Conservation (phyloP, 2,329 filamentous ascomycete genomes). For the Alternaria consortialis region DNA sequence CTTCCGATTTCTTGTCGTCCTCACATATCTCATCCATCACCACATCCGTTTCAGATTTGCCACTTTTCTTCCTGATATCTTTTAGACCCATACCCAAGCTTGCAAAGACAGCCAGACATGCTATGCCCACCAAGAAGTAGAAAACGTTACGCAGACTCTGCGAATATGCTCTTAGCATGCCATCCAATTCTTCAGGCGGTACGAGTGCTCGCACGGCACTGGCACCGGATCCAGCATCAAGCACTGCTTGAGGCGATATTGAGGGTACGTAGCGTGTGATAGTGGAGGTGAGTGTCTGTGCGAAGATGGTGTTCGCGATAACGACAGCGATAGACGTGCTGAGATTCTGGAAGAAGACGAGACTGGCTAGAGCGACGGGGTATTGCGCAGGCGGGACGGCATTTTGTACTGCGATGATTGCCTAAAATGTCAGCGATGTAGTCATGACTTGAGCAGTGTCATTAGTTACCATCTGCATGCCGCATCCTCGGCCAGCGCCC, state of each 20-base stretch:
- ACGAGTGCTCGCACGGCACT: slow-evolving; percentile 34
- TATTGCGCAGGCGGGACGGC: slow-evolving; percentile 36
- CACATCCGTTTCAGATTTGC: background rate
- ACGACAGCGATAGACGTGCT: slow-evolving; percentile 42
- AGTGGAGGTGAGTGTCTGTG: slow-evolving; percentile 28
- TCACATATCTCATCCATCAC: background rate
- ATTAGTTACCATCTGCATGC: slow-evolving; percentile 34
- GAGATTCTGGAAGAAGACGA: slow-evolving; percentile 51
- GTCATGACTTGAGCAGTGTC: background rate
- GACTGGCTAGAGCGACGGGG: slow-evolving; percentile 42
- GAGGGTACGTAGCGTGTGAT: slow-evolving; percentile 34
- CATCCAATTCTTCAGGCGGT: slow-evolving; percentile 20
- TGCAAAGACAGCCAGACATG: slow-evolving; percentile 17
- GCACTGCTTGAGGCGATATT: slow-evolving; percentile 28
- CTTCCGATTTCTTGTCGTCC: background rate
- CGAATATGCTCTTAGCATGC: slow-evolving; percentile 35
- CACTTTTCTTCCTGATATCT: slow-evolving; percentile 31
- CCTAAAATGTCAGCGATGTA: slow-evolving; percentile 21
- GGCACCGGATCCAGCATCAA: slow-evolving; percentile 37
- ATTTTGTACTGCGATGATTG: slow-evolving; percentile 46
- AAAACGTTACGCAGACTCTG: slow-evolving; percentile 38
- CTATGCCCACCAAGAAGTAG: slow-evolving; percentile 30
- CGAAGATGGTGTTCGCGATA: slow-evolving; percentile 40
- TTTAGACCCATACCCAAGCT: slow-evolving; percentile 38
- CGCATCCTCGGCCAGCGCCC: slow-evolving; percentile 36